Base-by-base conservation (phyloP, 306 rosid genomes). In the Glycine latifolia region DNA sequence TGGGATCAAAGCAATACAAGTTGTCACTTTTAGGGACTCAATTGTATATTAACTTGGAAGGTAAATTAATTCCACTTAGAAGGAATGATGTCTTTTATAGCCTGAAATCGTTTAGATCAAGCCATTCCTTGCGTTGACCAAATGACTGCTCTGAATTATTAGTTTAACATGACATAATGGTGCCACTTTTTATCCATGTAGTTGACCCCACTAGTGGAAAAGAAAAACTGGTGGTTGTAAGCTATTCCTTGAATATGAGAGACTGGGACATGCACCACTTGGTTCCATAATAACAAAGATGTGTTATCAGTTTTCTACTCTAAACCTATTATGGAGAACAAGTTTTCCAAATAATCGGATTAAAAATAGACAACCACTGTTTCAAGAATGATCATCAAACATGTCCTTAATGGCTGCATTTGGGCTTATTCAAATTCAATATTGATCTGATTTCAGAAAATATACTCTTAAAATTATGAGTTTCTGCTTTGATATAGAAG, bases 181-280 rank as follows among this genome's bases (percentile, higher is more conserved):
- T 73, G 61, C 65, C 13, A 4, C 2, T 15, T 33, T 55, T 39
- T 13, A 73, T 55, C 11, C 11, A 39, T 73, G 16, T 56, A 73
- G 14, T 20, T 2, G n/a, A 73, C 61, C 33, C 13, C 4, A 3
- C 16, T 48, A 16, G 7, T 46, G 3, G 3, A 2, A 31, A 71
- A 33, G 31, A 26, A 26, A 71, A 4, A 13, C 10, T 31, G 48
- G 20, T 71, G 50, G 26, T 37, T 70, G 60, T 55, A 35, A 54
- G 76, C 65, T 53, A 37, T 53, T 44, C 65, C 13, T 68, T 15
- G n/a, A 43, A 68, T 20, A 20, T 4, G 73, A 68, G 65, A 71
- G 48, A 31, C 71, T 66, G 31, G 62, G 39, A 26, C 31, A 26
- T 26, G 31, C 31, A 26, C 31, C 31, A 26, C 31, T 26, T 26